Conservation (phyloP, 2,329 filamentous ascomycete species). For the Stagonosporopsis rhizophila region DNA sequence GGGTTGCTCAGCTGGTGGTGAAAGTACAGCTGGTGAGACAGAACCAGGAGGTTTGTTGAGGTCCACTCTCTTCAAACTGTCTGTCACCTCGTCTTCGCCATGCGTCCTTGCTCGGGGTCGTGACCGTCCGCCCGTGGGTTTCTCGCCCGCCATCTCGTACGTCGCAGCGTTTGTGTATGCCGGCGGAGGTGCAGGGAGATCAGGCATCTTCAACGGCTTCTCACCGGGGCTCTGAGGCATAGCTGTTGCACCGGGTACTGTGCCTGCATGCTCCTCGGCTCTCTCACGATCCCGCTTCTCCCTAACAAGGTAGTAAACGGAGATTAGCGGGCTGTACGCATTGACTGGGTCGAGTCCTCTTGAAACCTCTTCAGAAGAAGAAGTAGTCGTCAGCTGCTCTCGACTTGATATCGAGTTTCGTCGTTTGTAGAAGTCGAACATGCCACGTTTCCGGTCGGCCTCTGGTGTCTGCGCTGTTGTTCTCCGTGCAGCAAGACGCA, state of each 20-base stretch:
- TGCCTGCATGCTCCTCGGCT: slow-evolving; percentile 65
- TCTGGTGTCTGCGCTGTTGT: slow-evolving; percentile 64
- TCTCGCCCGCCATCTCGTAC: slow-evolving; percentile 90
- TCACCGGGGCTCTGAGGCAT: slow-evolving; percentile 65
- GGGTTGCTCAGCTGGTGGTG: slow-evolving; percentile 61
- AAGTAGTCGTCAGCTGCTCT: slow-evolving; percentile 78
- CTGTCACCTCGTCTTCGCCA: slow-evolving; percentile 87
- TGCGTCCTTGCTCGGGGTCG: slow-evolving; percentile 89
- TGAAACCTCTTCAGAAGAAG: slow-evolving; percentile 85
- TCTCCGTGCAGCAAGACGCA: slow-evolving; percentile 74
- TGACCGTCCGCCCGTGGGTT: slow-evolving; percentile 80
- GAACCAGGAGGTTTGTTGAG: slow-evolving; percentile 58
- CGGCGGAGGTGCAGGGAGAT: slow-evolving; percentile 80
- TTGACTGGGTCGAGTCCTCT: slow-evolving; percentile 87
- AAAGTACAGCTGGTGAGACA: slow-evolving; percentile 58
- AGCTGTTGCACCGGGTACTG: slow-evolving; percentile 64
- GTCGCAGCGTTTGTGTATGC: slow-evolving; percentile 86
- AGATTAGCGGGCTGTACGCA: slow-evolving; percentile 89
- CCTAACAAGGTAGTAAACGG: slow-evolving; percentile 93
- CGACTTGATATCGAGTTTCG: slow-evolving; percentile 87
- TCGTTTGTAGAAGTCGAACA: slow-evolving; percentile 97
- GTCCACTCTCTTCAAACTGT: slow-evolving; percentile 72
- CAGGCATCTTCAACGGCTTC: slow-evolving; percentile 68
- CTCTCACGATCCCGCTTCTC: slow-evolving; percentile 89
- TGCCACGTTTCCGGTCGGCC: slow-evolving; percentile 81